Evolutionary conservation across 2,329 filamentous ascomycete species (phyloP).

Genomic region (Eutypella sp.): DNA sequence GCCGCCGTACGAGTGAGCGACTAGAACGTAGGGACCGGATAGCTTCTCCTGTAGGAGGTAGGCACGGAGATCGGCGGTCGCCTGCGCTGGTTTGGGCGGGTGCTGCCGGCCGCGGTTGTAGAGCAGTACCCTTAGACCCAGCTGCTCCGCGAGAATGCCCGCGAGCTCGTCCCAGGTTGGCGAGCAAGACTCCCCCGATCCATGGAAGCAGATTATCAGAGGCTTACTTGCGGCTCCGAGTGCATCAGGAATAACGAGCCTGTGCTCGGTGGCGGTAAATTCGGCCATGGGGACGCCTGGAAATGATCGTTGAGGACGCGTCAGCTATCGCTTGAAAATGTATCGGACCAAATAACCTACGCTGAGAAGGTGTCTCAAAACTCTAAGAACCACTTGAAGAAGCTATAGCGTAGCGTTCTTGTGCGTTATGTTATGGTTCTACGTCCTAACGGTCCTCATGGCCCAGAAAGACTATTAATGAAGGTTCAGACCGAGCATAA

Average conservation of each 20-base stretch:
- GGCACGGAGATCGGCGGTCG: conserved; percentile 13
- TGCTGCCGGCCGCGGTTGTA: conserved; percentile 16
- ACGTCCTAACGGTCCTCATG: too few species aligned
- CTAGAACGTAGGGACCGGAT: conserved; percentile 17
- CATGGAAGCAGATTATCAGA: conserved; percentile 26
- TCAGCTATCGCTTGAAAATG: too few species aligned
- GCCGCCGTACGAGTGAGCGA: conserved; percentile 27
- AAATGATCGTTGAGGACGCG: too few species aligned
- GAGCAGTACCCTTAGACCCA: conserved; percentile 16
- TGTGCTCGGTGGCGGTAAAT: neutral
- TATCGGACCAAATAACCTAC: too few species aligned
- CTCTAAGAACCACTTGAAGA: too few species aligned
- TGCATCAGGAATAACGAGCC: neutral
- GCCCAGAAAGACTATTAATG: too few species aligned
- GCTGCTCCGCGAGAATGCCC: conserved; percentile 5
- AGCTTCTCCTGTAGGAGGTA: conserved; percentile 10
- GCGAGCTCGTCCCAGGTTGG: conserved; percentile 21
- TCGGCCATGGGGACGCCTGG: neutral
- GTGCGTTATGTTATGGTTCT: too few species aligned
- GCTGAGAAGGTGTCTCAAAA: too few species aligned
- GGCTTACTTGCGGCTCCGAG: conserved; percentile 4
- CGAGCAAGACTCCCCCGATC: conserved; percentile 22
- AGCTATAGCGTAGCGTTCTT: too few species aligned
- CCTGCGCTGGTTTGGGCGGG: conserved; percentile 5
- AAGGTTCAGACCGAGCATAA: too few species aligned